Percentiles rank a stretch among this genome's conserved stretches.
These are phyloP conservation scores for Arthroderma uncinatum DNA, from an alignment of 2,329 filamentous ascomycete genomes.

Conservation along the genomic window DNA sequence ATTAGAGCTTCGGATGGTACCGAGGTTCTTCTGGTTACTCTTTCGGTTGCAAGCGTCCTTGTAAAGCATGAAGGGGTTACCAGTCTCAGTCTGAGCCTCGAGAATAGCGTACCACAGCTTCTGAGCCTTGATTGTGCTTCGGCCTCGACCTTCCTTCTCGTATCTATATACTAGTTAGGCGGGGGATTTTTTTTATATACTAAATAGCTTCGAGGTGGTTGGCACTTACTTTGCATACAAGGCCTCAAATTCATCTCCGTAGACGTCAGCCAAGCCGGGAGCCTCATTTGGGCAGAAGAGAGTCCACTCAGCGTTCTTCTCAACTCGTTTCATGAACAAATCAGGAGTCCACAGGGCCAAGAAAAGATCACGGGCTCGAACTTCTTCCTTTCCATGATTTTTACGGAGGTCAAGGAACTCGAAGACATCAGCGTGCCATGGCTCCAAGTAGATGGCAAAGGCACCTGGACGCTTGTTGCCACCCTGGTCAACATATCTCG, in stretches of 20 bases:
- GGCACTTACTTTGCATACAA: slow-evolving; percentile 58
- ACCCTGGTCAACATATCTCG: slow-evolving; percentile 95
- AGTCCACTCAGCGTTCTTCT: slow-evolving; percentile 94
- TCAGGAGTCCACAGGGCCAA: slow-evolving; percentile 97
- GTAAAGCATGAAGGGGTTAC: slow-evolving; percentile 99
- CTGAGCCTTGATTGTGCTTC: slow-evolving; percentile 87
- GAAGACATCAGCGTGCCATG: slow-evolving; percentile 96
- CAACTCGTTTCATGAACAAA: slow-evolving; percentile 99
- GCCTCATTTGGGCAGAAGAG: slow-evolving; percentile 97
- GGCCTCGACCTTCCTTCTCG: slow-evolving; percentile 75
- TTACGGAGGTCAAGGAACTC: slow-evolving; percentile 96
- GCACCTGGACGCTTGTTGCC: slow-evolving; percentile 98
- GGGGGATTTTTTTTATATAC: neutral
- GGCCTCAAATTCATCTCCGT: slow-evolving; percentile 92
- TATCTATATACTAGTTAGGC: slow-evolving; percentile 46
- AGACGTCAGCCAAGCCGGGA: slow-evolving; percentile 87
- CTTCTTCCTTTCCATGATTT: slow-evolving; percentile 98
- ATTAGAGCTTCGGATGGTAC: slow-evolving; percentile 96
- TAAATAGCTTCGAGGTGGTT: neutral
- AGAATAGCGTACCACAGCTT: slow-evolving; percentile 99
- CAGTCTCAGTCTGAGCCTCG: slow-evolving; percentile 96
- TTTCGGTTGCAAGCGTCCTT: slow-evolving; percentile 97
- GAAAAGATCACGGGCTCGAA: slow-evolving; percentile 93
- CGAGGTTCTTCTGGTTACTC: slow-evolving; percentile 99
- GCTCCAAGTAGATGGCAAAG: slow-evolving; percentile 97